A percentile compares a stretch with the other conserved stretches of the same genome.
Evolutionary conservation across 768 basidiomycete species (phyloP).

Genomic region (Agrocybe pediades): DNA sequence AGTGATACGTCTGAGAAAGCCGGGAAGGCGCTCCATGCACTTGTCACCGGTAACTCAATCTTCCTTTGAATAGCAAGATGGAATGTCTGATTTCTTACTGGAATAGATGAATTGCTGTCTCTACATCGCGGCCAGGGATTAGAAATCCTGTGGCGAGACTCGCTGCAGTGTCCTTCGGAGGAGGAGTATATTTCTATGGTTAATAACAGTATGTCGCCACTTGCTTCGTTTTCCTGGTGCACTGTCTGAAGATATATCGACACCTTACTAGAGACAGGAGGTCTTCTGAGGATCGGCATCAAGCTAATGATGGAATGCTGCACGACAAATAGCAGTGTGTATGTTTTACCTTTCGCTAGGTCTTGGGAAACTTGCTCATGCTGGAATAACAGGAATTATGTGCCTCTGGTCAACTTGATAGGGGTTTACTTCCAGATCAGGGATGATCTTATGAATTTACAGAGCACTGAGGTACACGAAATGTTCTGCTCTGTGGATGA

Average conservation of each 20-base stretch:
- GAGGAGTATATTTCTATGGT: slow-evolving; percentile 97
- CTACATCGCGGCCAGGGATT: slow-evolving; percentile 95
- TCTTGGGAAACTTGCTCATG: background rate
- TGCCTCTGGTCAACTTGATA: slow-evolving; percentile 91
- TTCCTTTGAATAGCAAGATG: background rate
- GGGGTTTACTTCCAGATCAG: slow-evolving; percentile 95
- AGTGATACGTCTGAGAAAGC: slow-evolving; percentile 28
- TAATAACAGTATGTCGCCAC: slow-evolving; percentile 74
- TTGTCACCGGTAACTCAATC: slow-evolving; percentile 66
- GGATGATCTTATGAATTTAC: slow-evolving; percentile 97
- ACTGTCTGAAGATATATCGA: background rate
- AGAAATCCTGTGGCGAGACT: slow-evolving; percentile 94
- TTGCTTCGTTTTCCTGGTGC: background rate
- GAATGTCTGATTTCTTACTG: background rate
- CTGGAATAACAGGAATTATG: slow-evolving; percentile 65
- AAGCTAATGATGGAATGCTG: slow-evolving; percentile 96
- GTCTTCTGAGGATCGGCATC: slow-evolving; percentile 87
- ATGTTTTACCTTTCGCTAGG: slow-evolving; percentile 20
- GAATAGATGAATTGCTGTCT: slow-evolving; percentile 66
- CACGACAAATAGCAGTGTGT: slow-evolving; percentile 63
- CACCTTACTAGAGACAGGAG: slow-evolving; percentile 82
- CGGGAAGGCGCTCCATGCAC: slow-evolving; percentile 54
- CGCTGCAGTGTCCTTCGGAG: slow-evolving; percentile 87
- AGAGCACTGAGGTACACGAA: slow-evolving; percentile 70
- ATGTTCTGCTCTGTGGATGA: background rate